Evolutionary conservation across 495 filamentous ascomycete genomes (phyloP).

Genomic region (Xylaria bambusicola): DNA sequence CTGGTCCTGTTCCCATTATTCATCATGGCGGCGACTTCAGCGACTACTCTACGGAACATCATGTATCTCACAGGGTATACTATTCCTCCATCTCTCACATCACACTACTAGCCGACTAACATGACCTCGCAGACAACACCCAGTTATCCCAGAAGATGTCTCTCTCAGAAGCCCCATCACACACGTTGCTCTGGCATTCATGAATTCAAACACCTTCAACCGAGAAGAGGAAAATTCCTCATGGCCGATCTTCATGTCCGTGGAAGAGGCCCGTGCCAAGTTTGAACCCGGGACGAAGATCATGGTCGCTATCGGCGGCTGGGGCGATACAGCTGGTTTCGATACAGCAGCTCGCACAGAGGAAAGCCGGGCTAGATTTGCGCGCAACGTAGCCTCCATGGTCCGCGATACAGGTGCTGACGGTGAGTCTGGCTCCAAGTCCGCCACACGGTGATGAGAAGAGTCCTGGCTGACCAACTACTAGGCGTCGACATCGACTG

Average conservation of each 20-base stretch:
- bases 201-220: constrained; percentile 63
- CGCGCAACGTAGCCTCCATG: constrained; percentile 65
- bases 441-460: neutral
- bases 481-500: constrained; percentile 70
- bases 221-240: constrained; percentile 43
- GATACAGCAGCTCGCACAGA: constrained; percentile 56
- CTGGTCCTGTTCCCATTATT: constrained; percentile 18
- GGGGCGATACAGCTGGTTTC: constrained; percentile 70
- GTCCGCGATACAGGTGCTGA: constrained; percentile 63
- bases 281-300: constrained; percentile 63
- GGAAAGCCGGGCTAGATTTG: constrained; percentile 56
- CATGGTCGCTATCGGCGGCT: constrained; percentile 73
- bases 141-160: constrained; percentile 48
- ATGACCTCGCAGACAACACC: constrained; percentile 49
- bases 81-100: neutral
- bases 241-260: constrained; percentile 62
- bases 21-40: constrained; percentile 17
- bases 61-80: constrained; percentile 64
- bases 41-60: constrained; percentile 44
- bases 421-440: constrained; percentile 36
- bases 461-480: neutral
- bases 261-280: constrained; percentile 56
- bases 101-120: neutral
- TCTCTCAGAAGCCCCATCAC: constrained; percentile 52
- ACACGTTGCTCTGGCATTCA: constrained; percentile 71